Base-by-base conservation (phyloP, 2,329 filamentous ascomycete genomes). In the Mycosphaerella sp. region DNA sequence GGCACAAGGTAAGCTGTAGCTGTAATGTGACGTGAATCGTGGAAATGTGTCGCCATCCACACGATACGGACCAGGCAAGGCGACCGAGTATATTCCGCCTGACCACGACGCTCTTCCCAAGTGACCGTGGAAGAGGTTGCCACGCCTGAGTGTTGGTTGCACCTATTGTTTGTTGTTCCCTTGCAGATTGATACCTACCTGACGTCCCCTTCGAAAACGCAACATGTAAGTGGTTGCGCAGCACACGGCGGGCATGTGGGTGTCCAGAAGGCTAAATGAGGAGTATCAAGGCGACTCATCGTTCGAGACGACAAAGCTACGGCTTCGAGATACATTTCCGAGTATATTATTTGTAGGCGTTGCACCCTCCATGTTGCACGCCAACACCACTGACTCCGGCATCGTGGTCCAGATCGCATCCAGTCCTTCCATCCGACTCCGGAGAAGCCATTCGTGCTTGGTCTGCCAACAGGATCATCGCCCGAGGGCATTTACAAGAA, bases 391-490 rank as follows among this genome's bases (percentile, higher is more conserved):
- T 47, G 7, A 21, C n/a, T 1, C 26, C 26, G 26, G 3, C 12
- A 10, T 4, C n/a, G 1, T 54, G 57, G n/a, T 26, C 23, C 60
- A 85, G 85, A 87, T 64, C 84, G 87, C 62, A 92, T 93, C 76
- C 87, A 85, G 65, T 74, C 81, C 57, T 93, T 89, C 72, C 79
- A 80, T 46, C 88, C 89, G 38, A 87, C 85, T 4, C 74, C 84
- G 45, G 74, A 82, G 60, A 82, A 83, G 62, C 88, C 87, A 1
- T 93, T 95, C 66, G 86, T 93, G 5, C 81, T 95, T 45, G 89
- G 89, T 55, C 78, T 95, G 6, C 89, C 89, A 8, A 95, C 89
- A 1, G 89, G 89, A 51, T 90, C 86, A 64, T 91, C 85, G 59
- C 89, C 89, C 2, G 80, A 90, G 57, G 78, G 81, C 48, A 83